Evolutionary conservation across 805 yeast genomes (phyloP), one percentile per base, ranked within the genome.

Genomic region (Deakozyma indianensis): DNA sequence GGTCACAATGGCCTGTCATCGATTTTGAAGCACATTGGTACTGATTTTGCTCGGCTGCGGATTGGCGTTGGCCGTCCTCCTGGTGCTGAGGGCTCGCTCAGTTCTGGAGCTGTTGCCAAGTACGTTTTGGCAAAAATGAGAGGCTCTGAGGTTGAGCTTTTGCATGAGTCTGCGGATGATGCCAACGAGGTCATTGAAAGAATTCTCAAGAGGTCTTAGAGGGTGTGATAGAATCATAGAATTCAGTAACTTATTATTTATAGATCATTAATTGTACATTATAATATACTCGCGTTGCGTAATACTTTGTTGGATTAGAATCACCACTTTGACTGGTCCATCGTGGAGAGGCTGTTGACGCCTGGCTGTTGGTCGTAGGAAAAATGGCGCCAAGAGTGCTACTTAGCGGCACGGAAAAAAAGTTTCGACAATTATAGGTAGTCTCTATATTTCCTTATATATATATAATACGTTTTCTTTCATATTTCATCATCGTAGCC

Each of bases 1-100:
- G 38, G 38, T n/a, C 38, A 32, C 18, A 32, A 32, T n/a, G 38
- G 38, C 5, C 38, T 32, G 9, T 7, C 38, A 20, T 32, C 38
- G 5, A 32, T 32, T 20, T 20, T 32, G 20, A 32, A 32, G 38
- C 38, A 32, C 18, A 14, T 32, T 32, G 38, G 38, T 32, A 32
- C 38, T 20, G 38, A 32, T n/a, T 32, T 32, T 32, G 38, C 38
- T 5, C 38, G 38, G 5, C 38, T 32, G 7, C 38, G 38, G 16
- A n/a, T 32, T n/a, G 38, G 38, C 18, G 38, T 32, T n/a, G 38
- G 38, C 16, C 38, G 38, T 5, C 38, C 38, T 5, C 38, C 38
- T 7, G 38, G 38, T 32, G 11, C 38, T n/a, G 38, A 32, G 38
- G 38, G 38, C 18, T 32, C 38, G 4, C 18, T 32, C 18, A 32